Evolutionary conservation across 345 rosid species (phyloP).

Genomic region (Populus euphratica): DNA sequence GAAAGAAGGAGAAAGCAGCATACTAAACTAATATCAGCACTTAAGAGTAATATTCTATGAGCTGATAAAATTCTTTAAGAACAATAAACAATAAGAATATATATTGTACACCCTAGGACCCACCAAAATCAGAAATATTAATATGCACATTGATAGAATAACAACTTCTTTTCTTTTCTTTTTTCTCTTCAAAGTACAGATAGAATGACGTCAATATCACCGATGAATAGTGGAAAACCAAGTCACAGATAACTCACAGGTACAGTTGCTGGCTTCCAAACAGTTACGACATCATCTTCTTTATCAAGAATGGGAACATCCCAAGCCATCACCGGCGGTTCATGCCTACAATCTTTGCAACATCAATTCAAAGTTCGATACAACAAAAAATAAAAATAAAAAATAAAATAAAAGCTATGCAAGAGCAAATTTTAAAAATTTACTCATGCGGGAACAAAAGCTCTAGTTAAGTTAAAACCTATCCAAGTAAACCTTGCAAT

Average conservation of each 20-base stretch:
- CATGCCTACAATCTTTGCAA: constrained; percentile 68
- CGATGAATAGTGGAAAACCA: neutral
- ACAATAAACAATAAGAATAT: neutral
- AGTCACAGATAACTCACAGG: constrained; percentile 56
- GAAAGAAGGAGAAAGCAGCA: neutral
- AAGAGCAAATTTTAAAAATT: too few species aligned
- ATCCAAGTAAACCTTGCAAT: neutral
- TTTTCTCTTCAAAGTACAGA: neutral
- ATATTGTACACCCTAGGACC: neutral
- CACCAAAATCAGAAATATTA: neutral
- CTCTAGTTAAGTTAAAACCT: neutral
- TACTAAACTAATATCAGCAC: too few species aligned
- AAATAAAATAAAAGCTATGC: neutral
- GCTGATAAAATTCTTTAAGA: too few species aligned
- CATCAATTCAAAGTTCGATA: constrained; percentile 30
- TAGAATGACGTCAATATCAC: neutral
- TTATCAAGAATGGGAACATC: constrained; percentile 56
- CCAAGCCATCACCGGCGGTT: constrained; percentile 71
- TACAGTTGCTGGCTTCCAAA: constrained; percentile 79
- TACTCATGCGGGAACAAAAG: neutral
- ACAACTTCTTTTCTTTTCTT: neutral
- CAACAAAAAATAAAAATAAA: neutral
- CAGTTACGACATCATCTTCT: constrained; percentile 71
- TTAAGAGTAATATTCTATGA: too few species aligned
- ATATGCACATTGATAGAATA: neutral